phyloP scores from a whole-genome alignment of 2,329 filamentous ascomycete genomes.

The Plenodomus biglobosus region DNA sequence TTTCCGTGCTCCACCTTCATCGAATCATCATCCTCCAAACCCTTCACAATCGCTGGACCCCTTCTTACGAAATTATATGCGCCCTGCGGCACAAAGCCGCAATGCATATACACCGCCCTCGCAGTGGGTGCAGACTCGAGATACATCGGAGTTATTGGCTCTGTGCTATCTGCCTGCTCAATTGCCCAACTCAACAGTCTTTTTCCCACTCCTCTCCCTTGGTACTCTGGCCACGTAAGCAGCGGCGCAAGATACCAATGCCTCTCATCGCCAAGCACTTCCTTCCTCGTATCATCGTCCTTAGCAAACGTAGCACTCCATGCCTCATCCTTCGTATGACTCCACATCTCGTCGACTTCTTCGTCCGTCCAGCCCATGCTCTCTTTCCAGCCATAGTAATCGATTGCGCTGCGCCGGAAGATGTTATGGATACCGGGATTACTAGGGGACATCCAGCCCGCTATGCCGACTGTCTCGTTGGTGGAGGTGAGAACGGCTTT shows the following conservation, averaged over 20 bases:
- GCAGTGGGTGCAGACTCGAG: conserved; percentile 30
- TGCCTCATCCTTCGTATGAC: conserved; percentile 11
- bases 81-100: conserved; percentile 30
- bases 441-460: conserved; percentile 30
- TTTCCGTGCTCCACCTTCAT: too few relatives aligned
- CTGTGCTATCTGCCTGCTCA: conserved; percentile 30
- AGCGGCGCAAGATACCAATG: conserved; percentile 40
- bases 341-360: conserved; percentile 31
- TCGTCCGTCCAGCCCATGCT: conserved; percentile 25
- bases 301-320: conserved; percentile 24
- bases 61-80: conserved; percentile 22
- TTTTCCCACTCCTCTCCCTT: conserved; percentile 32
- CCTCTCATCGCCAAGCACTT: conserved; percentile 19
- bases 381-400: conserved; percentile 24
- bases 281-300: conserved; percentile 20
- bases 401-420: conserved; percentile 22
- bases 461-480: conserved; percentile 25
- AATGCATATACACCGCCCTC: conserved; percentile 32
- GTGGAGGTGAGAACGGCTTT: conserved; percentile 31
- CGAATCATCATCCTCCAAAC: conserved; percentile 5
- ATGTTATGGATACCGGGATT: conserved; percentile 19
- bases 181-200: conserved; percentile 35
- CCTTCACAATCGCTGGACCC: conserved; percentile 15
- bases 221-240: conserved; percentile 33
- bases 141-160: conserved; percentile 31